Base-by-base conservation (phyloP, 352 stramenopile species). In the Pseudoperonospora humuli region DNA sequence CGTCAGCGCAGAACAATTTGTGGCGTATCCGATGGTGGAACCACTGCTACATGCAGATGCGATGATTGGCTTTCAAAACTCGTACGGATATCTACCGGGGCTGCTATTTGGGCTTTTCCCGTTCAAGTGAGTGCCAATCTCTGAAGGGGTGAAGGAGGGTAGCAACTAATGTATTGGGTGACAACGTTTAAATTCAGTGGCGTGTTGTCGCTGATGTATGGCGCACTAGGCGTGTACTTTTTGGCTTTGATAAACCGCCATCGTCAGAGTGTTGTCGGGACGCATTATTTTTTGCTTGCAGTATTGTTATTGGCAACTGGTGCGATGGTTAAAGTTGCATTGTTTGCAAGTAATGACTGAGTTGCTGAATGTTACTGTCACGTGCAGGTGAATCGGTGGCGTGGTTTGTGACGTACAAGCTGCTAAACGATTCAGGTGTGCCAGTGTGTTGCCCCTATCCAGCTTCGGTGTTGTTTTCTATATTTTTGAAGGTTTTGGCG, bases 251-350 rank as follows among this genome's bases (percentile, higher is more conserved):
- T 93, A 39, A 76, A 64, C 32, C 66, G 67, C 9, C 69, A 94
- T 35, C 80, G 84, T 18, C 50, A 70, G 14, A 76, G 71, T n/a
- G 58, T 76, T n/a, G 67, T 95, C 20, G 61, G 73, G 2, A 70
- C 92, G 48, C 85, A 96, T 44, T 93, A 81, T 38, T 84, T 91
- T 36, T 61, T 95, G 18, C 48, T 95, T 7, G 49, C 60, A 0
- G 83, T 95, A 35, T 48, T 96, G 28, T 38, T 93, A 1, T 57
- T 95, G 7, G 67, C 81, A 23, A 90, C 81, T 6, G 59, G 75
- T 86, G 58, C 13, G 36, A 18, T 7, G 27, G 10, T 31, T 38
- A 20, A 18, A 27, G 5, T 8, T n/a, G 6, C 17, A 17, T 35
- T 29, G 38, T 2, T 24, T 28, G 17, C 10, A 5, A 32, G 25